Evolutionary conservation across 352 stramenopile species (phyloP), one percentile per base, ranked within the genome.

Genomic region (Thraustochytrium sp.): DNA sequence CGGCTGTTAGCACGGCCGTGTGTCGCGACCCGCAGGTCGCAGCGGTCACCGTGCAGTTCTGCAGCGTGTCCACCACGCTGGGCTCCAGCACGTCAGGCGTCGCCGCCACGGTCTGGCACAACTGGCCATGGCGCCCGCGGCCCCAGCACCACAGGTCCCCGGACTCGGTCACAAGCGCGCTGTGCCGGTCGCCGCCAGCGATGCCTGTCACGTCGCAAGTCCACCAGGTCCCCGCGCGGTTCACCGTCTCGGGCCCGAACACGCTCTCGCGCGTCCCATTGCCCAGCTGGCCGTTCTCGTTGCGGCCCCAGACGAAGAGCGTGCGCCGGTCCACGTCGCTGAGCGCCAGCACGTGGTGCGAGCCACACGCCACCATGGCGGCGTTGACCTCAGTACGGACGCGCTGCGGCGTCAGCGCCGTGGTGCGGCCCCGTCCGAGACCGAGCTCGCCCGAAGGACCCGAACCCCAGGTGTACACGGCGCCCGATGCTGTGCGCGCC

Each of bases 61-160:
- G 68, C 37, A 80, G 38, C 29, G 5, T 23, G 18, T 80, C 53
- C 13, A 64, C 36, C 13, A 55, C 31, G 2, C 16, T 29, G 8
- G 53, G 53, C 37, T 37, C 34, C 0, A 42, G 8, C 0, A 26
- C 18, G n/a, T 53, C 68, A 0, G 34, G 8, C 37, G 44, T 46
- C 5, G 76, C 37, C 1, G 5, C 21, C n/a, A 13, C 1, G 4
- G 68, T 4, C 29, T 80, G 68, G 21, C 68, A 80, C 42, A 80
- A 26, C 68, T 61, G 48, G 18, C 68, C 68, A 21, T 65, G 53
- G 21, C 68, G 48, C 5, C 48, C 68, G 18, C 68, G 42, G n/a
- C 68, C 68, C 68, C 68, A 80, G 16, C 31, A 63, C 68, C 68
- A 80, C 18, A 80, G 3, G 49, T 80, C 68, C 0, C 68, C 68